Base-by-base conservation (phyloP, 2,329 filamentous ascomycete species). In the Akanthomyces lecanii region DNA sequence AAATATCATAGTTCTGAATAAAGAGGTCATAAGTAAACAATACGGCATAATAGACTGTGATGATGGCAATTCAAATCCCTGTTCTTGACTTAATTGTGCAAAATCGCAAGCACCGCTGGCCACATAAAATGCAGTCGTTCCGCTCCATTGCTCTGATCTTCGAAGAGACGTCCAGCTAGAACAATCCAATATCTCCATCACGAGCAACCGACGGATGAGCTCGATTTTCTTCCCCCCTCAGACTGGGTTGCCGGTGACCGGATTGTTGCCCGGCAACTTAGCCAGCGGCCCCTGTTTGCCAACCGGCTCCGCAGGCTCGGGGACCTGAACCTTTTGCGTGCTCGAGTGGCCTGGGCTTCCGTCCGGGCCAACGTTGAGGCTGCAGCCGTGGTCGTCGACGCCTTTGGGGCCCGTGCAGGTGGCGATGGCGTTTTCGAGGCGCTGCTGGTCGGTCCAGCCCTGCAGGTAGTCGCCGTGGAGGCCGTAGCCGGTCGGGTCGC, bases 381-480 rank as follows among this genome's bases (percentile, higher is more conserved):
- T 71, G 65, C 70, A 72, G 14, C 51, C 61, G 11, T 47, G n/a
- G 51, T 68, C 68, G 18, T 66, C 42, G 28, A 71, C 67, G 54
- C 70, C 70, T 18, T 58, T 56, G 10, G 64, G 59, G 1, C 70
- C 70, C 5, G 68, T 70, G 67, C 70, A 73, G 28, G 70, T 70
- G 21, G 48, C 53, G 51, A 73, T 69, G 51, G 69, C 69, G 18
- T 61, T 42, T n/a, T 69, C 66, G 21, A 73, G 65, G 6, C 67
- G 66, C 23, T 57, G 54, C 62, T 73, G 71, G 64, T 73, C 69
- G 4, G 65, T 68, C 70, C 71, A 73, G 55, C 70, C 71, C 57
- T 72, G 68, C 57, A 73, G 66, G 58, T 67, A 72, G 55, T 73
- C 71, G 10, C 69, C 71, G 64, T 72, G 70, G 6, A 73, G 67